A percentile compares a stretch with the other conserved stretches of the same genome.
Conservation (phyloP, 2,329 filamentous ascomycete species). For the Fusarium aywerte region DNA sequence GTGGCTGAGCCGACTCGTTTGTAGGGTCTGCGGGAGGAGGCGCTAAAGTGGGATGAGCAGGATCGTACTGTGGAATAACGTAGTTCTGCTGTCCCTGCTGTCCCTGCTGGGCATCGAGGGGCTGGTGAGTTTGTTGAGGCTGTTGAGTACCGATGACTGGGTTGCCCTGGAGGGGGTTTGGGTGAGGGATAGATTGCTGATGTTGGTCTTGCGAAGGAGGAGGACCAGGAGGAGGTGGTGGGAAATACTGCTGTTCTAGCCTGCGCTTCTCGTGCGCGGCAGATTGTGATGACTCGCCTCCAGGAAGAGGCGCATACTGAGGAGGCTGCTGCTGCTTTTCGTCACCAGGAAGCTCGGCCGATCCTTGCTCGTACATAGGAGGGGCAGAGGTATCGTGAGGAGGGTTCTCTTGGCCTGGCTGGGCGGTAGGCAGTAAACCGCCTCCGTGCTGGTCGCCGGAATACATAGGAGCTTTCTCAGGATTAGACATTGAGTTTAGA, state of each 20-base stretch:
- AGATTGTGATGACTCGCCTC: constrained; percentile 5
- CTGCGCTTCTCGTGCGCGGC: constrained; percentile 25
- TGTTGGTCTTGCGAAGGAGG: constrained; percentile 37
- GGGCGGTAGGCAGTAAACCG: constrained; percentile 24
- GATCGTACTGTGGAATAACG: constrained; percentile 48
- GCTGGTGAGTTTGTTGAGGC: constrained; percentile 13
- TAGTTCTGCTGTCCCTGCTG: constrained; percentile 42
- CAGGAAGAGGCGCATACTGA: constrained; percentile 14
- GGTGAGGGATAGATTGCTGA: constrained; percentile 30
- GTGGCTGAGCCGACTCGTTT: constrained; percentile 10
- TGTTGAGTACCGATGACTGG: constrained; percentile 22
- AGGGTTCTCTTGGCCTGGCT: constrained; percentile 32
- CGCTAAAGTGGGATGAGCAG: constrained; percentile 48
- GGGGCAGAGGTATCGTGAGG: constrained; percentile 25
- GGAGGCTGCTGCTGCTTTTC: constrained; percentile 31
- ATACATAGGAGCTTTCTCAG: constrained; percentile 38
- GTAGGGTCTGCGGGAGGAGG: constrained; percentile 43
- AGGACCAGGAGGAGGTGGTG: constrained; percentile 44
- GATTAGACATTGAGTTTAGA: constrained; percentile 33
- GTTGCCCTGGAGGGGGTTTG: constrained; percentile 38
- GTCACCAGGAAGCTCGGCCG: constrained; percentile 30
- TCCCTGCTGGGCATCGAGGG: constrained; percentile 6
- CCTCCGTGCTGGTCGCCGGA: constrained; percentile 29
- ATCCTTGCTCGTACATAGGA: constrained; percentile 30
- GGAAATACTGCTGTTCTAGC: constrained; percentile 39